Evolutionary conservation across 345 rosid species (phyloP).

Genomic region (Eucalyptus sp.): DNA sequence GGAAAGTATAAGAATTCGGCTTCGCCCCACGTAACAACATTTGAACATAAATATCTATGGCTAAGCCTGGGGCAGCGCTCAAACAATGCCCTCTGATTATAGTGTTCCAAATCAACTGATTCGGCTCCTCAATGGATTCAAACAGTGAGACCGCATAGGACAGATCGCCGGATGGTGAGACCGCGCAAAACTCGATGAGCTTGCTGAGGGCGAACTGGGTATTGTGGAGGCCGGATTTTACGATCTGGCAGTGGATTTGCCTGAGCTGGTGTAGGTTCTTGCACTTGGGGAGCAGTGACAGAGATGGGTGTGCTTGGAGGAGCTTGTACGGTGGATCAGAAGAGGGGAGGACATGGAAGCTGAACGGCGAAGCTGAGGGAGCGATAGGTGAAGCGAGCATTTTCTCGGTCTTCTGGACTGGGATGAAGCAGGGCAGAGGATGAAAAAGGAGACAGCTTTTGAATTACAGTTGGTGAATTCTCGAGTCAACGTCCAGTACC

Average conservation of each 20-base stretch:
- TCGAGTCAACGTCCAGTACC: background rate
- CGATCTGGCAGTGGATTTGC: constrained; percentile 44
- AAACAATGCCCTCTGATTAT: constrained; percentile 42
- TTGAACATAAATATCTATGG: constrained; percentile 21
- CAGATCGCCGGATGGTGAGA: constrained; percentile 49
- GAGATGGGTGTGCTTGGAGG: constrained; percentile 46
- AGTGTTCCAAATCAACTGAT: constrained; percentile 50
- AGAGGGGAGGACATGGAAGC: constrained; percentile 35
- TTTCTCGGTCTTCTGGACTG: background rate
- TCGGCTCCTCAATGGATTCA: constrained; percentile 40
- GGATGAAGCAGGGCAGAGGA: background rate
- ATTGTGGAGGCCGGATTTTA: constrained; percentile 68
- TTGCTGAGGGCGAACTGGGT: constrained; percentile 63
- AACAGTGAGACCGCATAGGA: constrained; percentile 43
- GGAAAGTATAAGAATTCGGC: constrained; percentile 53
- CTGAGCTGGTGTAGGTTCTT: constrained; percentile 26
- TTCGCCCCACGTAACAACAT: constrained; percentile 36
- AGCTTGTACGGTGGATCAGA: constrained; percentile 58
- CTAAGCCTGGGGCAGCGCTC: constrained; percentile 31
- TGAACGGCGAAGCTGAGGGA: constrained; percentile 2
- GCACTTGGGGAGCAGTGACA: constrained; percentile 54
- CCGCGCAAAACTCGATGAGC: constrained; percentile 48
- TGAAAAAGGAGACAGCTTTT: background rate
- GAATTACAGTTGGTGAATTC: background rate
- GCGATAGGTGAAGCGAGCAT: constrained; percentile 8